These are phyloP conservation scores for Leishmania gerbilli DNA, from an alignment of 208 protist species.

Conservation along the genomic window DNA sequence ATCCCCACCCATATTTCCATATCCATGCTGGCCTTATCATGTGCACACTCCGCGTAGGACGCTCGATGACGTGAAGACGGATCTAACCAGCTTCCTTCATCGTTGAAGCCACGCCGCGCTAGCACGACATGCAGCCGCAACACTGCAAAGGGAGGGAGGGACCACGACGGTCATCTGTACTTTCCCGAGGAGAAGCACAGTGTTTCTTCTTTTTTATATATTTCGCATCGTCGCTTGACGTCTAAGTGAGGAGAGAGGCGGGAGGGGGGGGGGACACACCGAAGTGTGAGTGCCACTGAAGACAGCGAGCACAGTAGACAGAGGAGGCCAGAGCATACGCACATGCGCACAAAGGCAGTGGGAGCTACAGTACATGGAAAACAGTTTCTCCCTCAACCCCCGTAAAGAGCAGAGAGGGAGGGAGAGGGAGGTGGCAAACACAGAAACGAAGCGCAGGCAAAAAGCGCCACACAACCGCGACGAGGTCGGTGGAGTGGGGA, in stretches of 20 bases:
- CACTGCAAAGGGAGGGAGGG: not conserved
- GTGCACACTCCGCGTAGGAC: not conserved
- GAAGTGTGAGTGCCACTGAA: not conserved
- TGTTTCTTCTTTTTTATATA: not conserved
- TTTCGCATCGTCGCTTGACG: not conserved
- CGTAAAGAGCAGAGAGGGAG: not conserved
- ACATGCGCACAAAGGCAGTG: not conserved
- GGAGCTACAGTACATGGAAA: conserved; percentile 5
- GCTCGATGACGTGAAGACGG: not conserved
- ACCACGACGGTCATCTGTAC: not conserved
- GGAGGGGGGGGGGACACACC: not conserved
- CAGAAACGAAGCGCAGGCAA: not conserved
- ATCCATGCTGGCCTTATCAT: not conserved
- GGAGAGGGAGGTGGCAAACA: not conserved
- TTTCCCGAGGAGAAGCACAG: not conserved
- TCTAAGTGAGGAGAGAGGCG: too few species aligned
- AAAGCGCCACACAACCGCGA: not conserved
- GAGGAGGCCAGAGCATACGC: not conserved
- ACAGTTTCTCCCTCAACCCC: not conserved
- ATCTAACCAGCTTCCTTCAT: not conserved
- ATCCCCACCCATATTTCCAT: not conserved
- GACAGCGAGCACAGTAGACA: not conserved
- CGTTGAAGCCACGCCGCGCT: not conserved
- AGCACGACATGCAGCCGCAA: not conserved
- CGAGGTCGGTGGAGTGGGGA: not conserved